Evolutionary conservation across 169 alveolate genomes (phyloP).

Genomic region (Cryptosporidium tyzzeri): DNA sequence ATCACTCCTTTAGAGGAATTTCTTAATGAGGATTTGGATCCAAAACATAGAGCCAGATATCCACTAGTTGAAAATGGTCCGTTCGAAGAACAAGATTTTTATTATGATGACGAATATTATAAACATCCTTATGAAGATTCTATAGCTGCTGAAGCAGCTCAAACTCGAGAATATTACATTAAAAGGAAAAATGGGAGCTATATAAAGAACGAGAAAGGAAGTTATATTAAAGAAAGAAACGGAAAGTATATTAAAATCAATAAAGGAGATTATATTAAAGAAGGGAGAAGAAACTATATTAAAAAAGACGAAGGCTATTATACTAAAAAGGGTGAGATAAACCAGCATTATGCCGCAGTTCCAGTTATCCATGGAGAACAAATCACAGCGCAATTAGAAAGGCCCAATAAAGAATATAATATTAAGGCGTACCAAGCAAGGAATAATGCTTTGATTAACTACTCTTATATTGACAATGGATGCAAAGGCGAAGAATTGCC

Average conservation of each 20-base stretch:
- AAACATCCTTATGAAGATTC: background rate
- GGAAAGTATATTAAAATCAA: background rate
- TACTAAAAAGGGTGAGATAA: background rate
- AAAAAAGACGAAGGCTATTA: background rate
- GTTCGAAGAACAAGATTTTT: constrained; percentile 12
- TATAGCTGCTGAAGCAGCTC: background rate
- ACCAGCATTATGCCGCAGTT: background rate
- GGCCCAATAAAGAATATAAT: background rate
- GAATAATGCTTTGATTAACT: background rate
- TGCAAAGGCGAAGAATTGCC: constrained; percentile 47
- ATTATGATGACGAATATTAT: constrained; percentile 19
- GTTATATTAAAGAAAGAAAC: background rate
- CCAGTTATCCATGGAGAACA: background rate
- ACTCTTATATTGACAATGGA: background rate
- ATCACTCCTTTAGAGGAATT: constrained; percentile 59
- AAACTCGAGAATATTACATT: background rate
- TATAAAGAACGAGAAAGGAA: background rate
- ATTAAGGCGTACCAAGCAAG: background rate
- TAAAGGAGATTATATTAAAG: background rate
- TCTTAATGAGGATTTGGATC: constrained; percentile 27
- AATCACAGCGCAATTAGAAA: background rate
- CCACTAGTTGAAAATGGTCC: constrained; percentile 33
- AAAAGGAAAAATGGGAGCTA: background rate
- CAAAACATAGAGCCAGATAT: constrained; percentile 64
- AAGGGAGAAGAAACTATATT: background rate